Base-by-base conservation (phyloP, 1,139 yeast species). In the Candida albicans region DNA sequence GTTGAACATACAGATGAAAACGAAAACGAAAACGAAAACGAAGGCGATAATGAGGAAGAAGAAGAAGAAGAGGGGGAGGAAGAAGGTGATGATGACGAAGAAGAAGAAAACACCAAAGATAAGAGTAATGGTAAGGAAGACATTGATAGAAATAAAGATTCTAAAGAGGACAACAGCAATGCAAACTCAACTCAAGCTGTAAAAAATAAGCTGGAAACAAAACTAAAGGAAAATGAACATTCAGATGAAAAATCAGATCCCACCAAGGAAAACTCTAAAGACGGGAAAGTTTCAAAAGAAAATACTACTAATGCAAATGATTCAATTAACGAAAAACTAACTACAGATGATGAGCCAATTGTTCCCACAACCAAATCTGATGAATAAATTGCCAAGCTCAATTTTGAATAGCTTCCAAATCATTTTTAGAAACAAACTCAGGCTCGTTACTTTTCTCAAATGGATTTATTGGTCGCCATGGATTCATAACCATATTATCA, bases 391-490 rank as follows among this genome's bases (percentile, higher is more conserved):
- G 22, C 3, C 4, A 10, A 14, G 10, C n/a, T 35, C 35, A 46
- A 36, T 44, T 37, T 28, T 38, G 33, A 37, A 45, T 33, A 27
- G 40, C 35, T 33, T 47, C 44, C 35, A 50, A 39, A 37, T 48
- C 48, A 35, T 42, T 48, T 30, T 35, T 41, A 3, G 45, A 39
- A 6, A 72, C 55, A 44, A 73, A 66, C 49, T 70, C 76, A 0
- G 69, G 68, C 48, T 68, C 70, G 11, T 52, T 53, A 1, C 68
- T 63, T 11, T 40, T 47, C 9, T 65, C 65, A 57, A 90, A 90
- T 8, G 98, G 98, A 59, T 90, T 90, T 2, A 69, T 65, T 1
- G 86, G 82, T 41, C 77, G 65, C 22, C 68, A 62, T 0, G 96
- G 96, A 56, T 93, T 93, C 36, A 90, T 68, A 1, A 78, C 67